Evolutionary conservation across 441 rosid species (phyloP), one percentile per base, ranked within the genome.

Genomic region (Breynia disticha): DNA sequence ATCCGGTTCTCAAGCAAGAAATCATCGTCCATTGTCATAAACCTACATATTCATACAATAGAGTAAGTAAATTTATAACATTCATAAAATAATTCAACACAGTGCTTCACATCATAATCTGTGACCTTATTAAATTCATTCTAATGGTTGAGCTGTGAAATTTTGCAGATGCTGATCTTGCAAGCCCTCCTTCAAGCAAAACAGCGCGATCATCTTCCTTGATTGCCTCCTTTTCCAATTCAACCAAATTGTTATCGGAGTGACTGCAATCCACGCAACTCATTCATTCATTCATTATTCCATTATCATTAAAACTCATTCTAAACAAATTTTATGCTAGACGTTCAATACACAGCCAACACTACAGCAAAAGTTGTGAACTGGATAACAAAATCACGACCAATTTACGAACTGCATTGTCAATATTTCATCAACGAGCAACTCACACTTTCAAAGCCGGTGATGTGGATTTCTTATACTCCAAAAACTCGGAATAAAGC

Each of bases 1-100:
- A 78, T 70, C 64, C 95, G 90, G 65, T 93, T 81, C 71, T 89
- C 99, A 56, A 89, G 79, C 84, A 93, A 76, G 83, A 89, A 89
- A 59, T 90, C 58, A 22, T 89, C 95, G 8, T 93, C 99, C 87
- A 93, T 70, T 8, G 89, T 83, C 70, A 89, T 58, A 67, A 93
- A 93, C 84, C 97, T 93, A 66, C 42, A 72, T 54, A 44, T 50
- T 17, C 37, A 55, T 57, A 41, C 50, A 32, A 35, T 35, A 48
- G 56, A 32, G 17, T 74, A 55, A 72, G 67, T 60, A 22, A 51
- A 20, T 60, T n/a, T 42, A 44, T 20, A 48, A 38, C 2, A 63
- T 50, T 21, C 44, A 52, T 20, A 41, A 22, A 16, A 41, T 46
- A 66, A 62, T 28, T 48, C 56, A 58, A 7, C 22, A 49, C 13